Base-by-base conservation (phyloP, 2,329 filamentous ascomycete species). In the Cercospora janseana region DNA sequence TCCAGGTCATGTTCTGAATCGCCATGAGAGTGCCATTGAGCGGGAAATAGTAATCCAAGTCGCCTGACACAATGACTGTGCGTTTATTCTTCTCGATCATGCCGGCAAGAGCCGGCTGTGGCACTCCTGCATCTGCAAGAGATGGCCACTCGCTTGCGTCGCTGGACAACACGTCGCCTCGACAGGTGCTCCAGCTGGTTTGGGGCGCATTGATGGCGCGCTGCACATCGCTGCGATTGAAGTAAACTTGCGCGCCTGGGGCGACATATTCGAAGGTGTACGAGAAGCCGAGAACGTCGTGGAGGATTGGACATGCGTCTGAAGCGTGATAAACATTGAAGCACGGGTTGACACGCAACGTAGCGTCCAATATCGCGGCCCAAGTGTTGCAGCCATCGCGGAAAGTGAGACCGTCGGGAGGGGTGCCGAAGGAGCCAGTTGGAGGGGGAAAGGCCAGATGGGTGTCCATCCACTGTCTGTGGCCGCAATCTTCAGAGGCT, bases 391-490 rank as follows among this genome's bases (percentile, higher is more conserved):
- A 70, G 2, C 46, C 46, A 9, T 29, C 32, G 4, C 35, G 24
- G 9, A 51, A 38, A 4, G 55, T 44, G n/a, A 29, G 42, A 6
- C 44, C 15, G 32, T 37, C 32, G 4, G 32, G 32, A 37, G 80
- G 74, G 20, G 40, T 48, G 41, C 15, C 23, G 2, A 49, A 58
- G 12, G 46, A 41, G 20, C 29, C 59, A 6, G 56, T 65, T 6
- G 53, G 47, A 1, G 70, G 63, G 15, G 70, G 70, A 43, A 63
- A 72, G 0, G 51, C 56, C 23, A 72, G 63, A 51, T 74, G 73
- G 18, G 77, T 76, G 10, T 80, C 66, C 18, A 84, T 61, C 61
- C 78, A 72, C 15, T 62, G 46, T n/a, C 62, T 61, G 56, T 69
- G 71, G 49, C 66, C 65, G 56, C 69, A 72, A 8, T 57, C 52